Conservation (phyloP, 1,284 basidiomycete genomes). For the Marasmius tenuissimus region DNA sequence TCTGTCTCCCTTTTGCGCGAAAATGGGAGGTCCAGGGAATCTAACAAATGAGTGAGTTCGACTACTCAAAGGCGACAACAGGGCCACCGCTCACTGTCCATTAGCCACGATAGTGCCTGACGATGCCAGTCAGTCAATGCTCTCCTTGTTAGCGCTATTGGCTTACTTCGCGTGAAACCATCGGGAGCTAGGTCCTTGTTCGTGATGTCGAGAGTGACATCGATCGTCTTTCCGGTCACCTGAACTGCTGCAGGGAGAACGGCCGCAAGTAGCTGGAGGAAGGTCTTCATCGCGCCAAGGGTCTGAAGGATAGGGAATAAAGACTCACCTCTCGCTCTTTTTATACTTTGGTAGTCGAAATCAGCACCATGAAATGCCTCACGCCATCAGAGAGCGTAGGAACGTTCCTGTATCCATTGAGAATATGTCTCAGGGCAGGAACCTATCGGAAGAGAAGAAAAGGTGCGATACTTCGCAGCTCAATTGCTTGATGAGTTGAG, state of each 20-base stretch:
- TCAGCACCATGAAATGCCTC: background rate
- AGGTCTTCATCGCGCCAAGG: background rate
- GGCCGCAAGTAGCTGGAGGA: background rate
- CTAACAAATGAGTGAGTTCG: background rate
- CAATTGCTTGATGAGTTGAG: too few species aligned
- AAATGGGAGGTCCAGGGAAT: constrained; percentile 6
- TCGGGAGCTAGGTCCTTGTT: constrained; percentile 12
- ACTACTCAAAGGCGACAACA: background rate
- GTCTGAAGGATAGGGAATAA: background rate
- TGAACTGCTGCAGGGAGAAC: background rate
- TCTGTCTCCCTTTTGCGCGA: constrained; percentile 8
- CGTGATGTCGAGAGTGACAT: constrained; percentile 8
- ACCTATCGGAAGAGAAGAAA: background rate
- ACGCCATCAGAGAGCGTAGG: background rate
- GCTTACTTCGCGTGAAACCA: constrained; percentile 12
- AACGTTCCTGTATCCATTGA: background rate
- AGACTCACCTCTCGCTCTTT: background rate
- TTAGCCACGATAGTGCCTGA: constrained; percentile 6
- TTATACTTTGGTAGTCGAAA: background rate
- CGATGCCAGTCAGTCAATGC: background rate
- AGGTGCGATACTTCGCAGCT: background rate
- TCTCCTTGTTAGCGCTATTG: background rate
- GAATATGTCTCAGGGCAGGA: background rate
- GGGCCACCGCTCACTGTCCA: background rate
- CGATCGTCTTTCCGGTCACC: background rate